Conservation (phyloP, 2,329 filamentous ascomycete genomes). For the Fusarium sp. region DNA sequence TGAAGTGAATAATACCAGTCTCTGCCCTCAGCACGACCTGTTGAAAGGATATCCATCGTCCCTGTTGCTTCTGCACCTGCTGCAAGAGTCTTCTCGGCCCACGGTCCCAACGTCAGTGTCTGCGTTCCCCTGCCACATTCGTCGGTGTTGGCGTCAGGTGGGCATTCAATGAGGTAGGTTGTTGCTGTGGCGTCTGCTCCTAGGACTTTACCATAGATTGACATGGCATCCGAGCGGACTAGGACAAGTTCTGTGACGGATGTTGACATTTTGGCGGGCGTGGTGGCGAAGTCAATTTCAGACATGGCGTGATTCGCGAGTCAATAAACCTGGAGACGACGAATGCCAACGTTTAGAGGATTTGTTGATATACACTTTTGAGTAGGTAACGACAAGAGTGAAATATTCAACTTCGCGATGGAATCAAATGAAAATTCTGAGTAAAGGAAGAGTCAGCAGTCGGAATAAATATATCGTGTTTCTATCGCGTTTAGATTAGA, state of each 20-base stretch:
- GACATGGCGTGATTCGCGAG: neutral
- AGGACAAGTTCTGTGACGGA: constrained; percentile 5
- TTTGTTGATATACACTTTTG: no score
- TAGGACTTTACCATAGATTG: neutral
- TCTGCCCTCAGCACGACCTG: neutral
- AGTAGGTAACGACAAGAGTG: no score
- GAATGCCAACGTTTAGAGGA: no score
- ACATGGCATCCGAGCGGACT: neutral
- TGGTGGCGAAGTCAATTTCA: no score
- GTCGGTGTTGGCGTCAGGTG: neutral
- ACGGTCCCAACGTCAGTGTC: neutral
- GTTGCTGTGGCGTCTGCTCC: neutral
- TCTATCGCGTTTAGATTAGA: neutral
- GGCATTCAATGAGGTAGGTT: constrained; percentile 5
- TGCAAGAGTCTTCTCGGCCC: neutral
- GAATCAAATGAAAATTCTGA: no score
- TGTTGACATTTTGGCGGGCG: neutral
- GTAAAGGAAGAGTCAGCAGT: neutral
- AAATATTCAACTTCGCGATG: no score
- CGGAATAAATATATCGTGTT: neutral
- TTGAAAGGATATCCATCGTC: neutral
- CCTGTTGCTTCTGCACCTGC: neutral
- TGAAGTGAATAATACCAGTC: constrained; percentile 2
- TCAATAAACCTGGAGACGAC: neutral
- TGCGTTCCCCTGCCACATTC: neutral